Evolutionary conservation across 257 asterid species (phyloP).

Genomic region (Leptodermis oblonga): DNA sequence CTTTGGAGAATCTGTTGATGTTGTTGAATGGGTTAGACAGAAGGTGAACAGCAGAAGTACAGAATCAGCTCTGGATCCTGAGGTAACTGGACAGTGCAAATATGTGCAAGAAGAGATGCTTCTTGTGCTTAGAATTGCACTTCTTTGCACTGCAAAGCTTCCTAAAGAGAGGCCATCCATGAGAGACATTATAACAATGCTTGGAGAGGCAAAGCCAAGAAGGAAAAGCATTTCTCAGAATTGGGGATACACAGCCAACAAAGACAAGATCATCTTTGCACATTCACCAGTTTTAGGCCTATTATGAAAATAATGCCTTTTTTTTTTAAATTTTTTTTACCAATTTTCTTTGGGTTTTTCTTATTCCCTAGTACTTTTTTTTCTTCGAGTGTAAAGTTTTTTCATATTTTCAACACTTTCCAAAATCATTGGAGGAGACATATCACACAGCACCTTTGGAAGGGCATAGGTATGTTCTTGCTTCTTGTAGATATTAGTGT

Average conservation of each 20-base stretch:
- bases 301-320: slow-evolving; percentile 28
- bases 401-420: background rate
- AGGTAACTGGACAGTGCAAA: slow-evolving; percentile 58
- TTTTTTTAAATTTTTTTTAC: background rate
- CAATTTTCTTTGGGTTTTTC: background rate
- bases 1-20: slow-evolving; percentile 58
- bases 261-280: slow-evolving; percentile 60
- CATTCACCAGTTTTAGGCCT: slow-evolving; percentile 79
- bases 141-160: slow-evolving; percentile 71
- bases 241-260: slow-evolving; percentile 61
- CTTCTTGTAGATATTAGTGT: slow-evolving; percentile 1
- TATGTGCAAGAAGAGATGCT: slow-evolving; percentile 76
- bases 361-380: background rate
- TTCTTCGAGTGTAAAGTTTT: background rate
- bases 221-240: slow-evolving; percentile 65
- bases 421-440: background rate
- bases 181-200: slow-evolving; percentile 72
- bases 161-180: slow-evolving; percentile 82
- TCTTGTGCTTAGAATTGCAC: slow-evolving; percentile 68
- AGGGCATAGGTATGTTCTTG: background rate
- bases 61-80: slow-evolving; percentile 46
- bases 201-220: slow-evolving; percentile 83
- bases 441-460: background rate
- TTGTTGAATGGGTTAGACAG: slow-evolving; percentile 66
- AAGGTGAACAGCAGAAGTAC: slow-evolving; percentile 27